phyloP scores from a whole-genome alignment of 441 rosid genomes.

The Eugenia klotzschiana region DNA sequence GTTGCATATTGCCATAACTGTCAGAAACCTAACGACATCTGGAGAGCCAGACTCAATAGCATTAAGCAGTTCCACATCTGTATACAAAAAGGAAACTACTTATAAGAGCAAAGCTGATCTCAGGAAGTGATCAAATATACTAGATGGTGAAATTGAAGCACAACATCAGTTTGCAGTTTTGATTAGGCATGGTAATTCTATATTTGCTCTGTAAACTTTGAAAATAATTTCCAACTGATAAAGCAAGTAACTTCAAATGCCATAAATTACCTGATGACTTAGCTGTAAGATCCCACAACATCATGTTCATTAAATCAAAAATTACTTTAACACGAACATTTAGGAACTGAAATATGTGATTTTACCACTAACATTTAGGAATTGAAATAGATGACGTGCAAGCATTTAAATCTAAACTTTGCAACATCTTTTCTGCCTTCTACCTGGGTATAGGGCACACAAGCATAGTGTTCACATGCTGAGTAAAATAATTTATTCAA shows the following conservation, averaged over 20 bases:
- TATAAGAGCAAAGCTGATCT: neutral
- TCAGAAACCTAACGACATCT: slow-evolving; percentile 74
- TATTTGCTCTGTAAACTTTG: neutral
- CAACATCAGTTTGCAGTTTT: neutral
- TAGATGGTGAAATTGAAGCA: neutral
- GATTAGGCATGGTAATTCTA: neutral
- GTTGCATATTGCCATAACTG: slow-evolving; percentile 91
- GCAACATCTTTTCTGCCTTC: neutral
- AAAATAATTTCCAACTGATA: neutral
- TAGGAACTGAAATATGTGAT: neutral
- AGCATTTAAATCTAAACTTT: neutral
- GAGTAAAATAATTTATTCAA: neutral
- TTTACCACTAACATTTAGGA: neutral
- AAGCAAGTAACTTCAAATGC: neutral
- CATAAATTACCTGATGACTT: neutral
- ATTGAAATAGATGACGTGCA: neutral
- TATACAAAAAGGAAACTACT: neutral
- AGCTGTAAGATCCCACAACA: neutral
- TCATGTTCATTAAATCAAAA: neutral
- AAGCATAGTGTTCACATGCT: neutral
- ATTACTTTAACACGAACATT: neutral
- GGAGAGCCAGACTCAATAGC: slow-evolving; percentile 70
- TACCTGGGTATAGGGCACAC: neutral
- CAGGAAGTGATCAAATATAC: neutral
- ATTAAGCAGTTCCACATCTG: slow-evolving; percentile 64